Base-by-base conservation (phyloP, 805 yeast species). In the Kodamaea lidongshanica region DNA sequence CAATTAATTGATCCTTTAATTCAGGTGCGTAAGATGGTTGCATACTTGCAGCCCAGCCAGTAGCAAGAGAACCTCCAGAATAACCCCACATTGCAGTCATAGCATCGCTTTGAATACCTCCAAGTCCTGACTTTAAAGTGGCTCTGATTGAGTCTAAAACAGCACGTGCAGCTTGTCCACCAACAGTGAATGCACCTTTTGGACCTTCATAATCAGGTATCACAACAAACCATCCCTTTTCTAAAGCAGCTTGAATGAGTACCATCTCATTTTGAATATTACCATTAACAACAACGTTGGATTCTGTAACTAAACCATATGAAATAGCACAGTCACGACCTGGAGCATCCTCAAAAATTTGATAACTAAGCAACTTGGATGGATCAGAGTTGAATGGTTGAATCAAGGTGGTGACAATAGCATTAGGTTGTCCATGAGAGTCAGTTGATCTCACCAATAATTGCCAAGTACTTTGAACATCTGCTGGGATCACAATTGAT, bases 161-260 rank as follows among this genome's bases (percentile, higher is more conserved):
- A 6, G 52, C 53, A 5, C 51, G 46, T 1, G 56, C 66, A 3
- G 60, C 48, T 27, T 46, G 53, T 17, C 44, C 33, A 2, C 61
- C 61, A n/a, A 49, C 62, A 5, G 56, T 44, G 33, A 52, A 61
- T 1, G 56, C 50, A 1, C 54, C 44, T 12, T 46, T 44, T 4
- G 51, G 48, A 3, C 67, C 66, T 33, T 59, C 59, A 30, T 58
- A 56, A 37, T 59, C 65, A 0, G 65, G 56, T 5, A 46, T 41
- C 1, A 54, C 50, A 3, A 60, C 59, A 35, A 42, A 52, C 45
- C 54, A 61, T 6, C 67, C 67, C 16, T 48, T 33, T 9, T 39
- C 23, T 16, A 49, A 36, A 5, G 36, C 41, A 1, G 39, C 27
- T 19, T 37, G 30, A 28, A 42, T 27, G 13, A 40, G 22, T 10